Evolutionary conservation across 306 rosid genomes (phyloP), one percentile per base, ranked within the genome.

Genomic region (Vigna radiata): DNA sequence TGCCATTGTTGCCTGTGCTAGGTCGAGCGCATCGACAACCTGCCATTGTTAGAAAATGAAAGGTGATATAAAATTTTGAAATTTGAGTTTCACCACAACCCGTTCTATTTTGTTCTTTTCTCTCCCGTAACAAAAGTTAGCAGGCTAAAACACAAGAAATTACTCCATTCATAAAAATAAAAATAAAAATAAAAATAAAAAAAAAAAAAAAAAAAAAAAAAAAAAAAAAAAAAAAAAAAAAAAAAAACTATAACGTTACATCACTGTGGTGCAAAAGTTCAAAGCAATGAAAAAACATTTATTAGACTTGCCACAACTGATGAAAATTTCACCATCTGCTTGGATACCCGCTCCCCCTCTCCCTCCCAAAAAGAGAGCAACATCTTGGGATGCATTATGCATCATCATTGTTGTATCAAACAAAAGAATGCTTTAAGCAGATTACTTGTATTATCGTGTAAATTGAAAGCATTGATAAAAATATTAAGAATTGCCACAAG

Each of bases 1-100:
- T 46, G 87, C 81, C 97, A 95, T 95, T 72, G 97, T 92, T 82
- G 97, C 84, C 81, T 89, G 95, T 72, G 98, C 86, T 17, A 95
- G 96, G 70, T 92, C 97, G 70, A 95, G 56, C 17, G 97, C 98
- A 82, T 95, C 97, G 6, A 95, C 93, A 80, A 92, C 91, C 98
- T 95, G 85, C 68, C 63, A 84, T 15, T 31, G 46, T 33, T 31
- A 7, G 44, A 39, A 39, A 39, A 39, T 62, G 68, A 31, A 62
- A 1, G 4, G 16, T 31, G 7, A 39, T 39, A 62, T 18, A 62
- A 16, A 33, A 6, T 29, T 49, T 16, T 49, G 54, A 49, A 49
- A 15, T 49, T 21, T 48, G 66, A 54, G 21, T 64, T n/a, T 13
- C 43, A 39, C 10, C 11, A 39, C 43, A 39, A 39, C 7, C 63